Percentiles rank a stretch among this genome's conserved stretches.
Conservation (phyloP, 2,329 filamentous ascomycete species). For the Cladosporium sp. region DNA sequence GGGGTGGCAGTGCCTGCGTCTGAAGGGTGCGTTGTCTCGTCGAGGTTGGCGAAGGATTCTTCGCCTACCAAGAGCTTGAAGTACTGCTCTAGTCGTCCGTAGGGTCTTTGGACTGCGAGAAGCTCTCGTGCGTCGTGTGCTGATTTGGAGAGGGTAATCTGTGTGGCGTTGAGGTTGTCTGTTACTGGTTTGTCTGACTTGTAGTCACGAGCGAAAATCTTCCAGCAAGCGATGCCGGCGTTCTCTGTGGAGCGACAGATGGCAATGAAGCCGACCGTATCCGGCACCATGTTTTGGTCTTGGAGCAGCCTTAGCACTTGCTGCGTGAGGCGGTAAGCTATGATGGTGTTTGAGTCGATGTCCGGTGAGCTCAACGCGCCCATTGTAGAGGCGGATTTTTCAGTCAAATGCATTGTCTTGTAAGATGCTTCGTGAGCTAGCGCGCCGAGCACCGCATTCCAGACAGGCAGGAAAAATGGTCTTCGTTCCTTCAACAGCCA, state of each 20-base stretch:
- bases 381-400: no score
- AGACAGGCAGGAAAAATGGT: slow-evolving; percentile 25
- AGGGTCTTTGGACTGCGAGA: not conserved
- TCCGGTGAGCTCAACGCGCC: no score
- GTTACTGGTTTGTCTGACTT: not conserved
- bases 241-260: slow-evolving; percentile 38
- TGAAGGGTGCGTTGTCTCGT: not conserved
- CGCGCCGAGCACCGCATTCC: slow-evolving; percentile 30
- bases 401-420: not conserved
- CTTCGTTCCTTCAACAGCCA: slow-evolving; percentile 27
- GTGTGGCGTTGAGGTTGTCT: not conserved
- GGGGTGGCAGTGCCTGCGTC: no score
- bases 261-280: slow-evolving; percentile 31
- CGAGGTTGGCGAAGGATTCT: not conserved
- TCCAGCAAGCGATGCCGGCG: slow-evolving; percentile 32
- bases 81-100: not conserved
- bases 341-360: slow-evolving; percentile 19
- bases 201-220: slow-evolving; percentile 11
- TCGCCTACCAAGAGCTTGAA: slow-evolving; percentile 22
- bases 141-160: not conserved
- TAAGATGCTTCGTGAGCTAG: slow-evolving; percentile 22
- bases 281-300: slow-evolving; percentile 33
- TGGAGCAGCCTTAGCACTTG: slow-evolving; percentile 22
- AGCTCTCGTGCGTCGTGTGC: not conserved
- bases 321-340: slow-evolving; percentile 26